Evolutionary conservation across 2,329 filamentous ascomycete genomes (phyloP).

Genomic region (Talaromyces atroroseus): DNA sequence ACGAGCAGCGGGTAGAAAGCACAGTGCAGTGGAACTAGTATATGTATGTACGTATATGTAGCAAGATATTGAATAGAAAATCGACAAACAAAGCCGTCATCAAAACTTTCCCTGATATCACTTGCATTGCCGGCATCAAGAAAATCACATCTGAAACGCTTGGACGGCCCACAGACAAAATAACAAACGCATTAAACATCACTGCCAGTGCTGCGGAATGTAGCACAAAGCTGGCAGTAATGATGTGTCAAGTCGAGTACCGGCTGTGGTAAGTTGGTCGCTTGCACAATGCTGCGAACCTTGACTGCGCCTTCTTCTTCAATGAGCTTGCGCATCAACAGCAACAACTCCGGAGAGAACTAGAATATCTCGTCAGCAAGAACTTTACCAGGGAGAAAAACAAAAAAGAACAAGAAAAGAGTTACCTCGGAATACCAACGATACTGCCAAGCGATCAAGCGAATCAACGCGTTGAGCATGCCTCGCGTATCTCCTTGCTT

Average conservation of each 20-base stretch:
- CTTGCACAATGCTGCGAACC: slow-evolving; percentile 93
- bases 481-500: slow-evolving; percentile 72
- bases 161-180: no score
- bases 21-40: no score
- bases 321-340: slow-evolving; percentile 83
- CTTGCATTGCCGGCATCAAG: not conserved
- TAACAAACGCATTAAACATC: slow-evolving; percentile 64
- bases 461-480: slow-evolving; percentile 77
- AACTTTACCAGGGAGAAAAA: not conserved
- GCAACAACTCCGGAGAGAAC: slow-evolving; percentile 89
- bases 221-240: slow-evolving; percentile 89
- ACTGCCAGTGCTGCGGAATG: slow-evolving; percentile 89
- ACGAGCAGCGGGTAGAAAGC: not conserved
- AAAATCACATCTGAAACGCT: no score
- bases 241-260: slow-evolving; percentile 94
- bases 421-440: slow-evolving; percentile 91
- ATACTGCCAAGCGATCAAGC: slow-evolving; percentile 96
- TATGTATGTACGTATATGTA: not conserved
- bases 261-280: slow-evolving; percentile 85
- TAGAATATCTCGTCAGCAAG: slow-evolving; percentile 26
- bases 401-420: no score
- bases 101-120: not conserved
- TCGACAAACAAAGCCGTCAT: not conserved
- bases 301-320: slow-evolving; percentile 98
- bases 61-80: not conserved